Conservation (phyloP, 345 rosid genomes). For the Eucalyptus urophylla region DNA sequence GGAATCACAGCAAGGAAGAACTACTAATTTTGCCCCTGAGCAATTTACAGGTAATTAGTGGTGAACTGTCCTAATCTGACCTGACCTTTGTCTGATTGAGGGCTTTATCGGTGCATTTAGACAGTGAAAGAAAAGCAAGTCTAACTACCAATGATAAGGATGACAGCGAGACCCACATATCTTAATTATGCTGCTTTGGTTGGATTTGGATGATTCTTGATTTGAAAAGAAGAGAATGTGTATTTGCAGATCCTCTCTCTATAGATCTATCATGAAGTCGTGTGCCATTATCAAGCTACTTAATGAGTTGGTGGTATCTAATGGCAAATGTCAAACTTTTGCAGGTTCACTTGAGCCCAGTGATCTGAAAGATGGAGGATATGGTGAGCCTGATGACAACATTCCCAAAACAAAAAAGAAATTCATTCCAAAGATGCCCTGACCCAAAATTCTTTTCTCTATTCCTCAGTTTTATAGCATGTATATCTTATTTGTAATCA, state of each 20-base stretch:
- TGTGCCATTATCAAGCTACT: background rate
- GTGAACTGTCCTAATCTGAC: background rate
- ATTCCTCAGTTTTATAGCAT: background rate
- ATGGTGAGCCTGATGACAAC: constrained; percentile 1
- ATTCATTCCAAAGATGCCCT: constrained; percentile 5
- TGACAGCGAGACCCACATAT: background rate
- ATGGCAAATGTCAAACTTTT: background rate
- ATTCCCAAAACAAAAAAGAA: background rate
- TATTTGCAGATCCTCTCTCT: background rate
- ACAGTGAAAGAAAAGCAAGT: background rate
- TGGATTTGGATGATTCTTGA: background rate
- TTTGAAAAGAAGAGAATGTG: background rate
- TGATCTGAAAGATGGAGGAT: constrained; percentile 40
- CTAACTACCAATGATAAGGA: background rate
- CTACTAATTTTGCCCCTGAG: constrained; percentile 15
- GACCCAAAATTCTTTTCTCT: constrained; percentile 13
- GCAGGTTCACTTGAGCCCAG: constrained; percentile 39
- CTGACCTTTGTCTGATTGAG: background rate
- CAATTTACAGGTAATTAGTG: constrained; percentile 32
- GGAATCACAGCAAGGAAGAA: constrained; percentile 32
- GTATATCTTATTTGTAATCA: constrained; percentile 14
- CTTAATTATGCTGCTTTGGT: background rate
- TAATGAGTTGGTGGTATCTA: background rate
- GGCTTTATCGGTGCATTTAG: background rate
- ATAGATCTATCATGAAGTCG: background rate